A percentile compares a stretch with the other conserved stretches of the same genome.
phyloP scores from a whole-genome alignment of 2,329 filamentous ascomycete species.

The Beauveria pseudobassiana region DNA sequence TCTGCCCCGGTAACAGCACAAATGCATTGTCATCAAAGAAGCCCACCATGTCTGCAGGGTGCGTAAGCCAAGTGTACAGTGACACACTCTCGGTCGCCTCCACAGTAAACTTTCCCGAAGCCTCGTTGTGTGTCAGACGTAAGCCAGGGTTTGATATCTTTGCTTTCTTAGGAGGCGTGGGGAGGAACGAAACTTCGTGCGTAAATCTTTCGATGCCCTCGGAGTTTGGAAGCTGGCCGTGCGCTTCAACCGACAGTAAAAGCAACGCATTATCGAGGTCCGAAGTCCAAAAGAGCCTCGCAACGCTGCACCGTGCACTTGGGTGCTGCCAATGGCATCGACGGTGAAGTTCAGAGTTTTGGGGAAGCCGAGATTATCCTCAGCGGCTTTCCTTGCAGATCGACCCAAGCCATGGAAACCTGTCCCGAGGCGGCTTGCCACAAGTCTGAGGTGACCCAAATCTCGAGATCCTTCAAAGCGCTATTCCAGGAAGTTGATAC shows the following conservation, averaged over 20 bases:
- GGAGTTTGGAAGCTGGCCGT: conserved; percentile 13
- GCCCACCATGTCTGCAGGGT: conserved; percentile 12
- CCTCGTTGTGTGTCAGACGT: conserved; percentile 5
- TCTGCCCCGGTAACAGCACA: conserved; percentile 13
- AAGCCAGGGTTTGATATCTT: conserved; percentile 13
- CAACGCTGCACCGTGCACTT: conserved; percentile 1
- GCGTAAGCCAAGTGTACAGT: conserved; percentile 15
- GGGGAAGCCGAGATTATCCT: conserved; percentile 11
- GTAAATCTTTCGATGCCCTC: background rate
- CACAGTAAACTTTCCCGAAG: conserved; percentile 12
- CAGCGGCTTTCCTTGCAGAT: conserved; percentile 6
- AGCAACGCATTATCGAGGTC: conserved; percentile 11
- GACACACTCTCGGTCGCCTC: conserved; percentile 14
- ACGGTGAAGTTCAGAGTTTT: conserved; percentile 11
- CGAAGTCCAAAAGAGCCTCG: background rate
- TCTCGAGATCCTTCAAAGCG: conserved; percentile 34
- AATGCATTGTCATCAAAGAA: conserved; percentile 17
- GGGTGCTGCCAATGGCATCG: conserved; percentile 10
- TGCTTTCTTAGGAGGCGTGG: conserved; percentile 13
- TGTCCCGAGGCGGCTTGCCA: conserved; percentile 13
- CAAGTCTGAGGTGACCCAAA: conserved; percentile 27
- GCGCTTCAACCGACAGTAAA: conserved; percentile 10
- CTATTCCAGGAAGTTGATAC: conserved; percentile 30
- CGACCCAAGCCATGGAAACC: conserved; percentile 12
- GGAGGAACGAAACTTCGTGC: conserved; percentile 13